These are phyloP conservation scores for Yarrowia yakushimensis DNA, from an alignment of 805 yeast species.

Conservation along the genomic window DNA sequence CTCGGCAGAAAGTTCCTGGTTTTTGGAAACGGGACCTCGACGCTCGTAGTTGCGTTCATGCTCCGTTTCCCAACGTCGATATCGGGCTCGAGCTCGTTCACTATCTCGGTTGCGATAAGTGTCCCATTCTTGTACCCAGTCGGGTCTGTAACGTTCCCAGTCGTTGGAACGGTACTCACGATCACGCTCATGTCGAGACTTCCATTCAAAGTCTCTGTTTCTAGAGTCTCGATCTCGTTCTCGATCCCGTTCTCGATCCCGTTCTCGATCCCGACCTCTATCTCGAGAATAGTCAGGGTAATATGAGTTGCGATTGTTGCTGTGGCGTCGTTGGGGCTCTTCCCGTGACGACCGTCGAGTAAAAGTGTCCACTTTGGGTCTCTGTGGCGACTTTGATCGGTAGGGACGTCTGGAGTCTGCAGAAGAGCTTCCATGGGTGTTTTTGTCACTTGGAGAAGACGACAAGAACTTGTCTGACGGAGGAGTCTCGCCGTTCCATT, in stretches of 20 bases:
- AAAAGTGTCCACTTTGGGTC: neutral
- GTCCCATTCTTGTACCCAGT: constrained; percentile 17
- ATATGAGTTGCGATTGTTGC: neutral
- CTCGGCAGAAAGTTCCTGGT: neutral
- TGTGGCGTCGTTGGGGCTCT: neutral
- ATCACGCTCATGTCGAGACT: neutral
- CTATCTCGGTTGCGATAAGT: constrained; percentile 4
- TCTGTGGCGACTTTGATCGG: constrained; percentile 8
- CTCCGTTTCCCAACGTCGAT: constrained; percentile 23
- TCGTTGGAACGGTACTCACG: neutral
- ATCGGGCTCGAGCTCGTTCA: constrained; percentile 5
- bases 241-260: neutral
- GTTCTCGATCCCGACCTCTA: neutral
- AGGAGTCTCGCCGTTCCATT: constrained; percentile 8
- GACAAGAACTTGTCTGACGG: neutral
- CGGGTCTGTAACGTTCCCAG: neutral
- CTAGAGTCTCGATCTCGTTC: neutral
- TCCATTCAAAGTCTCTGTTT: neutral
- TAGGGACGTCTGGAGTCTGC: neutral
- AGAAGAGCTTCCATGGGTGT: neutral
- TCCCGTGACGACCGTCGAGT: neutral
- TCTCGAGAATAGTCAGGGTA: neutral
- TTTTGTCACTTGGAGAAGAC: neutral
- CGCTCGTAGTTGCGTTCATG: constrained; percentile 23
- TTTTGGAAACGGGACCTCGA: neutral